phyloP scores from a whole-genome alignment of 1,284 basidiomycete species.

The Inonotus obliquus region DNA sequence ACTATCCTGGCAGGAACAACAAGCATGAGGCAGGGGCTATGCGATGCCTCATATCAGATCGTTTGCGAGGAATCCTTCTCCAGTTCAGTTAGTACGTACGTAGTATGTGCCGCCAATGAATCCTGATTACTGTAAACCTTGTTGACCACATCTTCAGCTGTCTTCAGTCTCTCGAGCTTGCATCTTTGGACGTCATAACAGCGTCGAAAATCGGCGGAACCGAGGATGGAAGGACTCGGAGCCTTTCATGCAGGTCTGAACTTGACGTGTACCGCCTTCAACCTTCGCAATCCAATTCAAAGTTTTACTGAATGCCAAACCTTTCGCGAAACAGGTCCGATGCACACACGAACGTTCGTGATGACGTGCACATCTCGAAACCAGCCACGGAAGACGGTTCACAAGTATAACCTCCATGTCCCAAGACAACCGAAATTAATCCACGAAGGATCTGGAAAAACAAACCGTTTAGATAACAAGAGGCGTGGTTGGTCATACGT shows the following conservation, averaged over 20 bases:
- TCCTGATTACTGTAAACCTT: background rate
- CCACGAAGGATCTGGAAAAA: background rate
- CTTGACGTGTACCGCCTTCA: background rate
- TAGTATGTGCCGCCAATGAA: background rate
- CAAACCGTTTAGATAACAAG: background rate
- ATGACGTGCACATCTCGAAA: background rate
- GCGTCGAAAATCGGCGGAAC: background rate
- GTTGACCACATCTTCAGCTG: background rate
- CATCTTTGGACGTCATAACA: slow-evolving; percentile 1
- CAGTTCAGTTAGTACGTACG: background rate
- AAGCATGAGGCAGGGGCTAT: slow-evolving; percentile 1
- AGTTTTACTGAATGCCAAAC: background rate
- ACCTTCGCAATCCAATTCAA: background rate
- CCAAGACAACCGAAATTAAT: background rate
- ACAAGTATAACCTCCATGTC: background rate
- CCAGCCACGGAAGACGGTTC: too few relatives aligned
- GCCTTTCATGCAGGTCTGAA: background rate
- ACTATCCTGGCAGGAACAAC: slow-evolving; percentile 1
- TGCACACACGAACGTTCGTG: background rate
- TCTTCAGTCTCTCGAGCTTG: background rate
- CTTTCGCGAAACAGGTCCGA: background rate
- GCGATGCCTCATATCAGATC: background rate
- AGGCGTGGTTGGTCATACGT: background rate
- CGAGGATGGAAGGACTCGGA: background rate
- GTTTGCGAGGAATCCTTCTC: background rate